Evolutionary conservation across 148 eudicot species (phyloP).

Genomic region (Rhododendron henanense): DNA sequence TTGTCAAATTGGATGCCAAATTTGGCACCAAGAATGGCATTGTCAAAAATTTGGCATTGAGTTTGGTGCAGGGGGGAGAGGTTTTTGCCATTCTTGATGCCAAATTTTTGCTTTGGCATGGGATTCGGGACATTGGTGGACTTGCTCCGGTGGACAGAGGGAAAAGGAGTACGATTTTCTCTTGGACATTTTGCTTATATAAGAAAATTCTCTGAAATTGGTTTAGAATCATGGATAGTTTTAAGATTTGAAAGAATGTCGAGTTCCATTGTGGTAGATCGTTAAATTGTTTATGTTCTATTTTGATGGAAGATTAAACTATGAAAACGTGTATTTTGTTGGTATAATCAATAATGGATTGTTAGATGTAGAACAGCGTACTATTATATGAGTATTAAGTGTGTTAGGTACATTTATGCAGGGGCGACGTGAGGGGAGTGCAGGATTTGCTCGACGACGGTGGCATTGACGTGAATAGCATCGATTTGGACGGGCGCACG

Average conservation of each 20-base stretch:
- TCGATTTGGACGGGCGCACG: conserved; percentile 93
- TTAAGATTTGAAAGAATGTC: background rate
- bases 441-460: conserved; percentile 75
- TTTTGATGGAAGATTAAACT: background rate
- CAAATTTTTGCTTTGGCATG: background rate
- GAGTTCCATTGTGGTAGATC: background rate
- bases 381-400: background rate
- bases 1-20: background rate
- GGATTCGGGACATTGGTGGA: background rate
- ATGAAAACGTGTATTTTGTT: background rate
- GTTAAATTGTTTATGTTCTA: background rate
- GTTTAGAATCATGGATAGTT: background rate
- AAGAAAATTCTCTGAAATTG: background rate
- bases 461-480: conserved; percentile 85
- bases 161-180: background rate
- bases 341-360: background rate
- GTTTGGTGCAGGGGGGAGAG: background rate
- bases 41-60: background rate
- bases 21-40: background rate
- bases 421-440: conserved; percentile 68
- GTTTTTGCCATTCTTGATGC: background rate
- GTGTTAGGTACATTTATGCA: conserved; percentile 14
- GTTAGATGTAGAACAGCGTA: background rate
- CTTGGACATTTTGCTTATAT: background rate
- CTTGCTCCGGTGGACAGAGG: background rate